Base-by-base conservation (phyloP, 2,329 filamentous ascomycete species). In the Dothistroma pini region DNA sequence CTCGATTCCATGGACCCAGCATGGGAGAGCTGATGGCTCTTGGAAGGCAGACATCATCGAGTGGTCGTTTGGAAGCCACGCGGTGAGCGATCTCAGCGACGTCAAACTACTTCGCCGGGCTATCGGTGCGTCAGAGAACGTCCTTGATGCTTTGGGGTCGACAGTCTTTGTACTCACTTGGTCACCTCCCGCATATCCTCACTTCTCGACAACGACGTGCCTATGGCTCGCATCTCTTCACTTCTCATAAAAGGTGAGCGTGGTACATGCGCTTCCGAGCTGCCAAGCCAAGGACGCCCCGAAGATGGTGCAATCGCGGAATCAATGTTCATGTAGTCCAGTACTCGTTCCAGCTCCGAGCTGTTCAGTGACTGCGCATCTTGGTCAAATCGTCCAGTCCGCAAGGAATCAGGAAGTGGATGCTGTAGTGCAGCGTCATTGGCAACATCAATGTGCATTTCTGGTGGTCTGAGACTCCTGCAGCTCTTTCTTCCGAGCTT, bases 71-170 rank as follows among this genome's bases (percentile, higher is more conserved):
- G 34, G 50, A 50, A 12, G 57, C 57, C 12, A 59, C 51, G 14
- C 57, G 57, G 22, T 48, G 34, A 44, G 57, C 57, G 29, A 59
- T 47, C 1, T 59, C 57, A 5, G 57, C 32, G 14, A 59, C 38
- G 38, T 59, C 57, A 14, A 8, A 14, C 52, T 54, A 49, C 22
- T 49, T 49, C 47, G 47, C 47, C 47, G 47, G 11, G 47, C 47
- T 49, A 21, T 12, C 16, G 12, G 1, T 49, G 19, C 19, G 19
- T 25, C 47, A 49, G n/a, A 7, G 22, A 25, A 21, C 19, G 16
- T 49, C 7, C 47, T 4, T 49, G 4, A 4, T 21, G 1, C 16
- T 21, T 1, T 3, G 16, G 12, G 10, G 47, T 49, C 16, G 12
- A 10, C 3, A 29, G 25, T 4, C 7, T 11, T 21, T 8, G n/a